Conservation (phyloP, 1,284 basidiomycete species). For the Serendipita sp. region DNA sequence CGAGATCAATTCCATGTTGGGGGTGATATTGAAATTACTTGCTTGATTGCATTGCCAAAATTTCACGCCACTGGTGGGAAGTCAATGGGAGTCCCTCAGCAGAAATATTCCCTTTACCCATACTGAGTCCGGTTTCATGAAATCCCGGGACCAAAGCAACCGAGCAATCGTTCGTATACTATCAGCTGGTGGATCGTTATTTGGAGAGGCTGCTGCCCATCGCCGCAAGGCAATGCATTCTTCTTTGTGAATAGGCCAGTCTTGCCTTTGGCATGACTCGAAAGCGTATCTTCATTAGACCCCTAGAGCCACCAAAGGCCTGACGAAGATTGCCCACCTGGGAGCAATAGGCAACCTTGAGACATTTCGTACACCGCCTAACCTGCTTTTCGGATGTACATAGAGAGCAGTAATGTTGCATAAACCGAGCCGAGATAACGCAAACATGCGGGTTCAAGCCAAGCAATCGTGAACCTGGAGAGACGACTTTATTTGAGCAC, state of each 20-base stretch:
- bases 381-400: constrained; percentile 30
- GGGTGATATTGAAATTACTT: constrained; percentile 18
- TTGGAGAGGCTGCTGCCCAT: constrained; percentile 38
- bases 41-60: constrained; percentile 67
- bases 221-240: constrained; percentile 60
- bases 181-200: constrained; percentile 46
- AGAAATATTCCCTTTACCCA: constrained; percentile 37
- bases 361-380: constrained; percentile 55
- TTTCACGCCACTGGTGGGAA: constrained; percentile 39
- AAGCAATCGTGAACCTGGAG: constrained; percentile 45
- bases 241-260: constrained; percentile 62
- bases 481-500: not conserved
- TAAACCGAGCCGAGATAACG: constrained; percentile 48
- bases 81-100: not conserved
- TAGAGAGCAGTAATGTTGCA: constrained; percentile 51
- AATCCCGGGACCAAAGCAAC: constrained; percentile 52
- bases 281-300: not conserved
- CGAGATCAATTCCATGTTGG: constrained; percentile 10
- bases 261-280: constrained; percentile 60
- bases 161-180: constrained; percentile 64
- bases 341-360: constrained; percentile 57
- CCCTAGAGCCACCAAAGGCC: no score
- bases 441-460: constrained; percentile 43
- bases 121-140: constrained; percentile 34
- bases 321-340: constrained; percentile 27